phyloP scores from a whole-genome alignment of 2,329 filamentous ascomycete species.

The Raffaelea albimanens region DNA sequence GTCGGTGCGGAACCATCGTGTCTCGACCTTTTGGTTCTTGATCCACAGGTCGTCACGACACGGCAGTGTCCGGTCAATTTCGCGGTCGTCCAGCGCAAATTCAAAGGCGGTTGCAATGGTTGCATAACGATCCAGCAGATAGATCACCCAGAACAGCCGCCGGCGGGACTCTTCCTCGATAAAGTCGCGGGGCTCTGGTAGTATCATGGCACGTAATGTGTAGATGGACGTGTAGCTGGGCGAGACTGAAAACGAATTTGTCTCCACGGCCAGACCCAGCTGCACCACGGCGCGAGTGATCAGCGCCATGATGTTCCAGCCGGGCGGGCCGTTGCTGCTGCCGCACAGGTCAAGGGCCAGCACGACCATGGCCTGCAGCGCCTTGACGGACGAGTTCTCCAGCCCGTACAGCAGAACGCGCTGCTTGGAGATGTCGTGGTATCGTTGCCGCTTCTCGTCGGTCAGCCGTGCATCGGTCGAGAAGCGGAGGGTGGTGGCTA shows the following conservation, averaged over 20 bases:
- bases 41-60: slow-evolving; percentile 82
- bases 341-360: slow-evolving; percentile 77
- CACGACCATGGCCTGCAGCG: slow-evolving; percentile 79
- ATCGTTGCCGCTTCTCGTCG: slow-evolving; percentile 61
- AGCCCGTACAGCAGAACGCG: slow-evolving; percentile 80
- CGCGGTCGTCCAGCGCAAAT: slow-evolving; percentile 79
- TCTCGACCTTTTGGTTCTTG: slow-evolving; percentile 76
- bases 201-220: slow-evolving; percentile 73
- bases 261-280: slow-evolving; percentile 74
- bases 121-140: slow-evolving; percentile 79
- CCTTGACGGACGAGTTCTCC: slow-evolving; percentile 82
- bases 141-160: slow-evolving; percentile 89
- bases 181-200: slow-evolving; percentile 75
- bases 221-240: slow-evolving; percentile 81
- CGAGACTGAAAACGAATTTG: slow-evolving; percentile 67
- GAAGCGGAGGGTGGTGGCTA: slow-evolving; percentile 78
- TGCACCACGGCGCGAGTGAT: slow-evolving; percentile 86
- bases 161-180: slow-evolving; percentile 83
- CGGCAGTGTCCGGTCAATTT: slow-evolving; percentile 78
- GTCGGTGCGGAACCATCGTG: slow-evolving; percentile 63
- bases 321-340: slow-evolving; percentile 79
- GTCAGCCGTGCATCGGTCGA: slow-evolving; percentile 69
- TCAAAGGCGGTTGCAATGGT: slow-evolving; percentile 89
- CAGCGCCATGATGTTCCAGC: slow-evolving; percentile 84
- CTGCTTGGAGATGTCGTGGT: slow-evolving; percentile 74